Percentiles rank a stretch among this genome's conserved stretches.
Conservation (phyloP, 495 filamentous ascomycete species). For the Trichocladium uniseriatum region DNA sequence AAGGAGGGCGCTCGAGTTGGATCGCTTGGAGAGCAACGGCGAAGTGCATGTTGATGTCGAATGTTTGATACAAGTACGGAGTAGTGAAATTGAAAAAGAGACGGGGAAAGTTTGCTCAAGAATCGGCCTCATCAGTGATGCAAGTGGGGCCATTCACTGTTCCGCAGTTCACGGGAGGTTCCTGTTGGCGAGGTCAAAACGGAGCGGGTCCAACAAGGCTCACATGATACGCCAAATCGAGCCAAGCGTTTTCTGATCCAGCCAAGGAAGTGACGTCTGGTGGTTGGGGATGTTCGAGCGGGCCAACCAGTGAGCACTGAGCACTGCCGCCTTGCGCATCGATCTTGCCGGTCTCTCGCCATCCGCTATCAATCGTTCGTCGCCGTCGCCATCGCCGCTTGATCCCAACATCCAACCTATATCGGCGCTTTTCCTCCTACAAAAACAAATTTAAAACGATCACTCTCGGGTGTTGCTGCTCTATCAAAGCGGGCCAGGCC, state of each 20-base stretch:
- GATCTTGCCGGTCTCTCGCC: constrained; percentile 6
- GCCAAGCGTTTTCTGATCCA: constrained; percentile 8
- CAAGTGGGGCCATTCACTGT: no score
- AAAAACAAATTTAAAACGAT: neutral
- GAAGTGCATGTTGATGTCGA: no score
- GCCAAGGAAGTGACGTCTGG: no score
- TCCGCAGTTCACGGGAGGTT: neutral
- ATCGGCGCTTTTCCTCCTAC: neutral
- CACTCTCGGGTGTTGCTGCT: neutral
- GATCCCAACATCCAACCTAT: no score
- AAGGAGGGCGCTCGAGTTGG: no score
- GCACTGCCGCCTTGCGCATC: constrained; percentile 1
- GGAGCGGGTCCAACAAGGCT: constrained; percentile 5
- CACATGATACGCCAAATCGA: constrained; percentile 13
- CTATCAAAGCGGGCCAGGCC: neutral
- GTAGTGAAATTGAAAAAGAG: no score
- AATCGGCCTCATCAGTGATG: no score
- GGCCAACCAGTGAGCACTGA: constrained; percentile 2
- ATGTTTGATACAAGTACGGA: no score
- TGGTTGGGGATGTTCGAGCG: constrained; percentile 3
- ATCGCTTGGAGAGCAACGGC: no score
- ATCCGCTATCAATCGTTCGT: neutral
- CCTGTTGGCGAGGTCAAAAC: neutral
- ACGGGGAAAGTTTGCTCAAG: no score
- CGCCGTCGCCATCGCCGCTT: neutral